Evolutionary conservation across 257 asterid species (phyloP).

Genomic region (Ballota nigra): DNA sequence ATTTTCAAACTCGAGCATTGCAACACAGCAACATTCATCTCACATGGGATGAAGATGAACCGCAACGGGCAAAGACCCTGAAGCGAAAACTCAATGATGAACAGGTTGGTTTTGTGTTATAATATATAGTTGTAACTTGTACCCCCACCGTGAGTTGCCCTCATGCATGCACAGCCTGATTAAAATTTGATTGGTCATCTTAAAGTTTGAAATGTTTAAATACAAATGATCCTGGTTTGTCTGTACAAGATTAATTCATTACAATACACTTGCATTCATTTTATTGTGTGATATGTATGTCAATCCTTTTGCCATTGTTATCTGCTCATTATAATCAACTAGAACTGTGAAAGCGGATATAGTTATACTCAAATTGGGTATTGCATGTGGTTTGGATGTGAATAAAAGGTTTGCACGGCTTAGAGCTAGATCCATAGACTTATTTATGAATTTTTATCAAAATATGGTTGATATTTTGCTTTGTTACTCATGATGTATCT

Average conservation of each 20-base stretch:
- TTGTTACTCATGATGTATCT: background rate
- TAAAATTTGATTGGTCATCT: background rate
- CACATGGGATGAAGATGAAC: constrained; percentile 99
- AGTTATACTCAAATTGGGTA: background rate
- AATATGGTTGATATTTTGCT: background rate
- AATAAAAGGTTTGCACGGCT: background rate
- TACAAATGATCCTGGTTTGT: background rate
- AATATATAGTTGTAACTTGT: background rate
- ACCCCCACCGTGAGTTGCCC: background rate
- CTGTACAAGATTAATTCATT: background rate
- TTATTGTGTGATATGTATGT: background rate
- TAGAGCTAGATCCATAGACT: background rate
- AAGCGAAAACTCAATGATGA: constrained; percentile 64
- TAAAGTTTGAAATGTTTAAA: background rate
- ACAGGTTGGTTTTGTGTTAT: constrained; percentile 52
- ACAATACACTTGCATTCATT: background rate
- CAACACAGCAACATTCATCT: constrained; percentile 79
- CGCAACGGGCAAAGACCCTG: constrained; percentile 63
- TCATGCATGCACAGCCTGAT: background rate
- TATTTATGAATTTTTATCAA: background rate
- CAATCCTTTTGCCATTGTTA: background rate
- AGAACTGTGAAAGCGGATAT: background rate
- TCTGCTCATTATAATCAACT: background rate
- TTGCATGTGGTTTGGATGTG: background rate
- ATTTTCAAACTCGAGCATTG: constrained; percentile 83